Conservation (phyloP, 495 filamentous ascomycete genomes). For the Penicillium subrubescens region DNA sequence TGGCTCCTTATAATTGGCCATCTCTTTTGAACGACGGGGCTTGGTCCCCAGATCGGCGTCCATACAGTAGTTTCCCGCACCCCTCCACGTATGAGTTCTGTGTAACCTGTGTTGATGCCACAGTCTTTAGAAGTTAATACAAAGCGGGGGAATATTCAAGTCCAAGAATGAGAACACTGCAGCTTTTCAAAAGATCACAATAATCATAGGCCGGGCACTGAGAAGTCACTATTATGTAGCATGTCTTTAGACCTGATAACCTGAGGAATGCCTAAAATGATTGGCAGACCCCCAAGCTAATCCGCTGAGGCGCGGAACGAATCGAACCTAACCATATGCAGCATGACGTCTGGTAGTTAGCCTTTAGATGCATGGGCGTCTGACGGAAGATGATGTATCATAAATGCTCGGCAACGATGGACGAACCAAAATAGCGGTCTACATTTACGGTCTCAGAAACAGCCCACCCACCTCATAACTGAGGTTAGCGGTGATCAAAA, state of each 20-base stretch:
- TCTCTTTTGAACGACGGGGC: neutral
- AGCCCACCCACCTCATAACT: no score
- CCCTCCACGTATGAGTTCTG: neutral
- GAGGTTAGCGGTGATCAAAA: neutral
- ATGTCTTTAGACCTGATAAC: neutral
- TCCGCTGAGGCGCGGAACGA: neutral
- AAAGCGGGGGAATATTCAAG: neutral
- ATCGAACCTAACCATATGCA: constrained; percentile 7
- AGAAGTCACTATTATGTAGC: neutral
- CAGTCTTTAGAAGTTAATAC: neutral
- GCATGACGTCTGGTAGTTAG: constrained; percentile 12
- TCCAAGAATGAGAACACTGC: neutral
- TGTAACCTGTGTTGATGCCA: neutral
- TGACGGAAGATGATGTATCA: constrained; percentile 9
- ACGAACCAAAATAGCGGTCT: constrained; percentile 22
- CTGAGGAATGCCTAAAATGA: no score
- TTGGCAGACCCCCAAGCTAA: no score
- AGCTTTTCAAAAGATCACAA: neutral
- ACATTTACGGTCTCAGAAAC: constrained; percentile 8
- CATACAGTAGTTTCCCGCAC: neutral
- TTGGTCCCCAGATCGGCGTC: neutral
- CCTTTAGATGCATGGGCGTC: neutral
- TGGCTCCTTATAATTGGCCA: no score
- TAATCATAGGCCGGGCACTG: neutral
- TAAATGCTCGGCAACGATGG: neutral